Conservation (phyloP, 1,284 basidiomycete species). For the Cryptococcus sp. region DNA sequence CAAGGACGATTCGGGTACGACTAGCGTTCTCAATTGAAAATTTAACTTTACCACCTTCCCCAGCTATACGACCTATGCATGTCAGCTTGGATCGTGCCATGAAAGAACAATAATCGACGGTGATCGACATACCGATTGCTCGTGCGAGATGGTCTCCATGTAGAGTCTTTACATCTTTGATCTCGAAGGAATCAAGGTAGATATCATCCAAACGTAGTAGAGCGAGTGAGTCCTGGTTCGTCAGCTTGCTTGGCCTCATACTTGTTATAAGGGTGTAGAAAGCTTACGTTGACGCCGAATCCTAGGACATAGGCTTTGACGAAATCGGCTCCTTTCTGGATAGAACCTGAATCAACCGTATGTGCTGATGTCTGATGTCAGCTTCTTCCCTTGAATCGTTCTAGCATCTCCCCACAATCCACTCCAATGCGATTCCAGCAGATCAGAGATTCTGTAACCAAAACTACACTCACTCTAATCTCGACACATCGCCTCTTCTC, state of each 20-base stretch:
- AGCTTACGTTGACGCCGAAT: constrained; percentile 81
- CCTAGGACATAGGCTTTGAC: constrained; percentile 92
- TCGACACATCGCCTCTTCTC: constrained; percentile 82
- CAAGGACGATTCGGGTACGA: constrained; percentile 90
- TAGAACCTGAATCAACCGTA: constrained; percentile 81
- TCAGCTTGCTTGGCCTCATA: constrained; percentile 1
- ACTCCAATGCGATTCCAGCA: neutral
- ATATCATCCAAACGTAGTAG: constrained; percentile 92
- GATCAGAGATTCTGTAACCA: neutral
- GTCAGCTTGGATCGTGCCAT: constrained; percentile 10
- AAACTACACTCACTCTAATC: constrained; percentile 64
- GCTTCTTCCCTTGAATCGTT: neutral
- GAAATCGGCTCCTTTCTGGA: constrained; percentile 98
- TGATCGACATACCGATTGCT: constrained; percentile 68
- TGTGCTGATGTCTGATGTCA: constrained; percentile 77
- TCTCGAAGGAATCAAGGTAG: constrained; percentile 96
- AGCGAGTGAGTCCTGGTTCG: constrained; percentile 81
- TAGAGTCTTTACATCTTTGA: constrained; percentile 97
- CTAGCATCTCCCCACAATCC: neutral
- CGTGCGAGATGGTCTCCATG: constrained; percentile 95
- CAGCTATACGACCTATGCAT: constrained; percentile 79
- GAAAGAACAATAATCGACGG: neutral
- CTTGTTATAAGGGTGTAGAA: neutral
- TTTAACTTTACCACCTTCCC: constrained; percentile 96
- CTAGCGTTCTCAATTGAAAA: constrained; percentile 98